Percentiles rank a stretch among this genome's conserved stretches.
These are phyloP conservation scores for Coniochaeta ligniaria DNA, from an alignment of 2,329 filamentous ascomycete species.

Conservation along the genomic window DNA sequence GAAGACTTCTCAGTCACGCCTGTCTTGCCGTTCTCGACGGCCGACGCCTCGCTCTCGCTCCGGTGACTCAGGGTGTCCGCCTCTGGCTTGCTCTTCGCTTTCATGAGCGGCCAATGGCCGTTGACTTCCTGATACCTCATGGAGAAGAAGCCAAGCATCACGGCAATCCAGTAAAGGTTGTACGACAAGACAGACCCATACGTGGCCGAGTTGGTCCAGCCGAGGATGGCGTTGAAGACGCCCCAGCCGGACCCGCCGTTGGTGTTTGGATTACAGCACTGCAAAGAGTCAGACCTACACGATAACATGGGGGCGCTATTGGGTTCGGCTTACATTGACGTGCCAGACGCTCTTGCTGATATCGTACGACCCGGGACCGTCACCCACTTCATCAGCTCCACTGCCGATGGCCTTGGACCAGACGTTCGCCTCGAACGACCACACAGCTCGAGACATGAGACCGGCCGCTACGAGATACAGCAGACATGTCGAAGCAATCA, in stretches of 20 bases:
- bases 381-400: constrained; percentile 37
- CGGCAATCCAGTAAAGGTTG: constrained; percentile 76
- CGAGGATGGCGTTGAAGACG: constrained; percentile 78
- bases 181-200: constrained; percentile 83
- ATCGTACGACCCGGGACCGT: constrained; percentile 69
- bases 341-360: constrained; percentile 74
- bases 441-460: constrained; percentile 68
- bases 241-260: constrained; percentile 77
- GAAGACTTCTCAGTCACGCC: constrained; percentile 2
- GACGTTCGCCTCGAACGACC: constrained; percentile 60
- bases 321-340: constrained; percentile 52
- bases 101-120: constrained; percentile 40
- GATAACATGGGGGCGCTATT: neutral
- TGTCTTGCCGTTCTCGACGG: neutral
- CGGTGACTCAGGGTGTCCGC: neutral
- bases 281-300: neutral
- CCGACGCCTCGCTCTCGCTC: constrained; percentile 2
- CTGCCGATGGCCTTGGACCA: constrained; percentile 52
- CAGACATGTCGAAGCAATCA: constrained; percentile 71
- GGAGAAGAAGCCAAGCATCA: constrained; percentile 56
- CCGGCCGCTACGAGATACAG: constrained; percentile 77
- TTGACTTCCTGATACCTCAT: constrained; percentile 61
- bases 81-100: constrained; percentile 11
- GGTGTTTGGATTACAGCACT: constrained; percentile 71
- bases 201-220: constrained; percentile 84